phyloP scores from a whole-genome alignment of 805 yeast species.

The Candida sithepensis region DNA sequence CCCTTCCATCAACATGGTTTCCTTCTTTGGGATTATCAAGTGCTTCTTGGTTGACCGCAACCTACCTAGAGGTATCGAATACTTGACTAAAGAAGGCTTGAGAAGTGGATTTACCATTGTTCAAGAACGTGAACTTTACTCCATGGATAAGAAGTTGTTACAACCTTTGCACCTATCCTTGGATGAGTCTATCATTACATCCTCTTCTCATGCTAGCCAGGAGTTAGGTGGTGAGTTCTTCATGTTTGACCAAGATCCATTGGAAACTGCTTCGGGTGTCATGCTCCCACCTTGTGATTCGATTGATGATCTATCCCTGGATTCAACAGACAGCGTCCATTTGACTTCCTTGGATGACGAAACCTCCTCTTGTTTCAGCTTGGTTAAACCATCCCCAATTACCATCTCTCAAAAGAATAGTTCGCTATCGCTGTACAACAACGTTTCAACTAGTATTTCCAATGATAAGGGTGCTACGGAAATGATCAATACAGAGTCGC shows the following conservation, averaged over 20 bases:
- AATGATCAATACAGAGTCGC: background rate
- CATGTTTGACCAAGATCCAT: constrained; percentile 34
- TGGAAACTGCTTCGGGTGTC: no score
- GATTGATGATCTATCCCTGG: constrained; percentile 16
- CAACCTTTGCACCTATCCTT: background rate
- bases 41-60: constrained; percentile 40
- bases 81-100: constrained; percentile 26
- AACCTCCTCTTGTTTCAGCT: background rate
- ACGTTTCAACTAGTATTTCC: background rate
- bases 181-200: background rate
- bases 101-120: constrained; percentile 42
- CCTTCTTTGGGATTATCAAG: constrained; percentile 39
- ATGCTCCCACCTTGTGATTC: background rate
- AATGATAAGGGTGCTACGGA: background rate
- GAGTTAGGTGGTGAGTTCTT: constrained; percentile 29
- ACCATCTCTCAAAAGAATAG: background rate
- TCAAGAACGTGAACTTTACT: constrained; percentile 34
- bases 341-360: background rate
- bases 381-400: background rate
- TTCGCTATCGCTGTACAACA: background rate
- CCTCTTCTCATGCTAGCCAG: constrained; percentile 5
- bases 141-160: background rate
- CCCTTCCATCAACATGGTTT: constrained; percentile 40
- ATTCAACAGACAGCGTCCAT: background rate
- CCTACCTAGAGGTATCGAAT: constrained; percentile 31